These are phyloP conservation scores for Lodderomyces parapsilosis DNA, from an alignment of 1,139 yeast genomes.

Conservation along the genomic window DNA sequence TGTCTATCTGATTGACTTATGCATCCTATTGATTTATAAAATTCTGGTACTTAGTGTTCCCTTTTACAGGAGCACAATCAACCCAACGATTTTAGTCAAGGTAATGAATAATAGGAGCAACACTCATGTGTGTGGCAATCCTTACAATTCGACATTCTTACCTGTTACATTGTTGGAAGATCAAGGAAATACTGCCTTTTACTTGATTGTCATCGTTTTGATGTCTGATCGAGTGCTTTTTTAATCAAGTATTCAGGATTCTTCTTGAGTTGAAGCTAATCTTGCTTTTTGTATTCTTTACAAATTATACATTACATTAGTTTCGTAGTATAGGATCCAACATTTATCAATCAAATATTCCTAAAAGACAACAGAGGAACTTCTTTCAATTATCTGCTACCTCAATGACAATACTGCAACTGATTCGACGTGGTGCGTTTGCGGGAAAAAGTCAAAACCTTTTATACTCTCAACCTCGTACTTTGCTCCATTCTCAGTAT, in stretches of 20 bases:
- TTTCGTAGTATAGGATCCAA: constrained; percentile 78
- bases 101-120: neutral
- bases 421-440: constrained; percentile 95
- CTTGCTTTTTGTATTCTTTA: constrained; percentile 18
- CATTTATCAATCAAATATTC: too few relatives aligned
- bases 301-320: constrained; percentile 23
- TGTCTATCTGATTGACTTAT: neutral
- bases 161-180: constrained; percentile 21
- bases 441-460: constrained; percentile 98
- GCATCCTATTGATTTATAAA: neutral
- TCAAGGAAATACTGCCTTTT: constrained; percentile 23
- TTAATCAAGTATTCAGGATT: constrained; percentile 31
- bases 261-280: constrained; percentile 67
- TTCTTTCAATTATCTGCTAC: neutral
- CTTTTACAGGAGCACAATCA: neutral
- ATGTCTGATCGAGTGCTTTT: constrained; percentile 29
- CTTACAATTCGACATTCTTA: constrained; percentile 11
- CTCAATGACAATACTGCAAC: constrained; percentile 69
- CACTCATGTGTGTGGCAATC: neutral
- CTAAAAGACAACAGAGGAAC: too few relatives aligned
- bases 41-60: neutral
- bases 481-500: constrained; percentile 58
- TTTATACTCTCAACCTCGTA: constrained; percentile 78
- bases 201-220: constrained; percentile 43
- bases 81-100: constrained; percentile 2